Percentiles rank a stretch among this genome's conserved stretches.
These are phyloP conservation scores for Wickerhamomyces ciferrii DNA, from an alignment of 805 yeast genomes.

Conservation along the genomic window DNA sequence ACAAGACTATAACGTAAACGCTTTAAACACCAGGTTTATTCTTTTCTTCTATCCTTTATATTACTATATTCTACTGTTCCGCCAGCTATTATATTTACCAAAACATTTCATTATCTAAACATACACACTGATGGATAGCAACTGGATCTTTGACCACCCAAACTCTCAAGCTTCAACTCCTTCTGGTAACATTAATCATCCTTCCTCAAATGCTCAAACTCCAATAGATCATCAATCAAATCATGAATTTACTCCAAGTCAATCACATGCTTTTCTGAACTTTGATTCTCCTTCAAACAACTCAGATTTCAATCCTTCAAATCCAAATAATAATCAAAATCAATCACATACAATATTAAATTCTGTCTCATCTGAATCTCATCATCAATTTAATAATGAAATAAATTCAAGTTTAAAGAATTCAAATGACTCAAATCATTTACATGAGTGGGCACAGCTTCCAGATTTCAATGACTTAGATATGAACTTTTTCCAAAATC, in stretches of 20 bases:
- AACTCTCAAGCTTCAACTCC: background rate
- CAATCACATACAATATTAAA: too few species aligned
- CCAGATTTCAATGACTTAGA: constrained; percentile 11
- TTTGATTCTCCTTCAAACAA: constrained; percentile 16
- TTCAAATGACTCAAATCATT: constrained; percentile 1
- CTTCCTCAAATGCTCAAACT: background rate
- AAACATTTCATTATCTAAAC: constrained; percentile 24
- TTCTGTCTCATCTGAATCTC: too few species aligned
- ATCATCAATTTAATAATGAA: background rate
- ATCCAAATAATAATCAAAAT: background rate
- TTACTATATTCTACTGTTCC: constrained; percentile 24
- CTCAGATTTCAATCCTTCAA: constrained; percentile 4
- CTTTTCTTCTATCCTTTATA: too few species aligned
- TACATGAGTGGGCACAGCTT: constrained; percentile 6
- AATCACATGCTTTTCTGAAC: constrained; percentile 8
- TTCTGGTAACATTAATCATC: background rate
- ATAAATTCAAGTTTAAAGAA: background rate
- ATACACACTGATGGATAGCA: constrained; percentile 5
- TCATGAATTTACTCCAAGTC: background rate
- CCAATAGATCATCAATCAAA: background rate
- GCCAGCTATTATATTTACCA: constrained; percentile 12
- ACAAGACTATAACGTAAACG: too few species aligned
- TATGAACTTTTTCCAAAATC: constrained; percentile 8
- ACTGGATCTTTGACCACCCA: background rate
- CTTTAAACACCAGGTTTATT: too few species aligned